These are phyloP conservation scores for Marasmius tenuissimus DNA, from an alignment of 1,284 basidiomycete species.

Conservation along the genomic window DNA sequence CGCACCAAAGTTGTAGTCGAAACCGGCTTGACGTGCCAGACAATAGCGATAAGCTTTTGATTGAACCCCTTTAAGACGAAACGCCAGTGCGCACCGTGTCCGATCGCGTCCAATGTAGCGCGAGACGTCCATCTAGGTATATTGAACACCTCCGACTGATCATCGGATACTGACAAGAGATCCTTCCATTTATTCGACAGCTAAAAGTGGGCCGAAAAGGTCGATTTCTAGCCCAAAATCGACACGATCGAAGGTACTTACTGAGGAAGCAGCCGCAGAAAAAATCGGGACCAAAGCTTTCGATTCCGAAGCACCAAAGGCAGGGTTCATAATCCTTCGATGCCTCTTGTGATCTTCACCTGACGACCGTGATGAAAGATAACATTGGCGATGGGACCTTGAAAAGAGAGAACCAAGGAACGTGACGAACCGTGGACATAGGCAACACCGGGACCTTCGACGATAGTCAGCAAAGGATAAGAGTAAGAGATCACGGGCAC, in stretches of 20 bases:
- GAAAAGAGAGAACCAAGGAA: background rate
- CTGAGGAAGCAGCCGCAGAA: background rate
- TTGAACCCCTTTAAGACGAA: too few species aligned
- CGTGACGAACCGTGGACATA: background rate
- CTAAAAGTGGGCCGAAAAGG: background rate
- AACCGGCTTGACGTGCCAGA: slow-evolving; percentile 31
- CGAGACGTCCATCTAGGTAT: slow-evolving; percentile 37
- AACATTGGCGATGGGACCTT: too few species aligned
- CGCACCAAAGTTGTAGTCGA: slow-evolving; percentile 40
- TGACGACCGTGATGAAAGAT: background rate
- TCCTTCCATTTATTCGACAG: slow-evolving; percentile 9
- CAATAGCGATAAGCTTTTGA: too few species aligned
- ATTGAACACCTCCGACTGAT: slow-evolving; percentile 39
- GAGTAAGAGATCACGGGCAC: background rate
- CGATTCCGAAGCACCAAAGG: slow-evolving; percentile 16
- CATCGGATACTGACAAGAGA: slow-evolving; percentile 3
- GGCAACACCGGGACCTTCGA: background rate
- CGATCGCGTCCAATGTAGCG: slow-evolving; percentile 46
- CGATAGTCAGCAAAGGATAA: background rate
- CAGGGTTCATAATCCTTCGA: slow-evolving; percentile 18
- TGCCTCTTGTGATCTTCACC: slow-evolving; percentile 18
- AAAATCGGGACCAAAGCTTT: slow-evolving; percentile 15
- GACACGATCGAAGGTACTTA: too few species aligned
- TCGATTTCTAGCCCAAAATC: too few species aligned
- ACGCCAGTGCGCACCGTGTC: slow-evolving; percentile 30